These are phyloP conservation scores for Parasitella parasitica DNA, from an alignment of 371 early-diverging fungal species.

Conservation along the genomic window DNA sequence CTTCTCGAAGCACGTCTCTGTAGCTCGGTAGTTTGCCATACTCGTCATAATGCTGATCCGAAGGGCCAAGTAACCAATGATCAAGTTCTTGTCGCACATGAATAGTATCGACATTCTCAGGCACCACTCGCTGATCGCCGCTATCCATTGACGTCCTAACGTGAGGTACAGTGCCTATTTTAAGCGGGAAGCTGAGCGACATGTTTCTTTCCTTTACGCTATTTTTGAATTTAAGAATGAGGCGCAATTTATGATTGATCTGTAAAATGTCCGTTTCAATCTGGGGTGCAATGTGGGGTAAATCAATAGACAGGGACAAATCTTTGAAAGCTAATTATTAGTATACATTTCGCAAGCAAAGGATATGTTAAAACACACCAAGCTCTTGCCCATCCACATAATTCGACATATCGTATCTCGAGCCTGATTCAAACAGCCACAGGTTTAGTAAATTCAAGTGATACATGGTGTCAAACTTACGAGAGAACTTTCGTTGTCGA, in stretches of 20 bases:
- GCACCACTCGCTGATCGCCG: neutral
- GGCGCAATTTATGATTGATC: constrained; percentile 16
- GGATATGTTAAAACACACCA: neutral
- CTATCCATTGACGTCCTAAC: neutral
- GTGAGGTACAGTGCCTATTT: constrained; percentile 13
- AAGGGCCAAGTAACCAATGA: constrained; percentile 1
- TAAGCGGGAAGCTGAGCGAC: constrained; percentile 21
- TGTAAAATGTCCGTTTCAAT: constrained; percentile 6
- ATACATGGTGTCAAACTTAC: neutral
- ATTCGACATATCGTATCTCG: constrained; percentile 1
- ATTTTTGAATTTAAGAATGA: constrained; percentile 12
- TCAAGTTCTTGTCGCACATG: constrained; percentile 8
- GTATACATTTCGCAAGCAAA: neutral
- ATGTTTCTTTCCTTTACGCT: constrained; percentile 11
- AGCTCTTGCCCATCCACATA: constrained; percentile 5
- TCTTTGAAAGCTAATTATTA: neutral
- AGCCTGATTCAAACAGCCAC: neutral
- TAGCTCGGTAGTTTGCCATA: constrained; percentile 15
- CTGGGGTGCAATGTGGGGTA: constrained; percentile 20
- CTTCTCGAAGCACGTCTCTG: constrained; percentile 13
- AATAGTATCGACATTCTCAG: neutral
- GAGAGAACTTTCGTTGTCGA: constrained; percentile 13
- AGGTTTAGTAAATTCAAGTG: neutral
- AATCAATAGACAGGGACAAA: neutral
- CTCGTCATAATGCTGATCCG: neutral